These are phyloP conservation scores for Diatrype stigma DNA, from an alignment of 2,329 filamentous ascomycete species.

Conservation along the genomic window DNA sequence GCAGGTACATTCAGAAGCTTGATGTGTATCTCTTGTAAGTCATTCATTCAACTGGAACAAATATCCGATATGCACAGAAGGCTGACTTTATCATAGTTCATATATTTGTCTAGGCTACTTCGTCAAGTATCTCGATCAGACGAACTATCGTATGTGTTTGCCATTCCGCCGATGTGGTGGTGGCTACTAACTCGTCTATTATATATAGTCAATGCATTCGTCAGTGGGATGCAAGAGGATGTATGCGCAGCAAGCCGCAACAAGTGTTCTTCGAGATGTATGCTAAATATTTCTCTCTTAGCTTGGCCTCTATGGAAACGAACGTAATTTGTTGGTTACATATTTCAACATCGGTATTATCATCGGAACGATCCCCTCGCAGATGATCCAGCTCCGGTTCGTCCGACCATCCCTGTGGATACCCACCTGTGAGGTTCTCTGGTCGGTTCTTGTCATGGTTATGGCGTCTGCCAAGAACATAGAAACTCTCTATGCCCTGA, in stretches of 20 bases:
- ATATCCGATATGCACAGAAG: too few relatives aligned
- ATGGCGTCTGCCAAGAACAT: slow-evolving; percentile 23
- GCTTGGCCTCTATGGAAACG: slow-evolving; percentile 20
- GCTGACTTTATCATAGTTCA: not conserved
- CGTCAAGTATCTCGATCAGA: slow-evolving; percentile 27
- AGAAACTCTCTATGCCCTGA: slow-evolving; percentile 20
- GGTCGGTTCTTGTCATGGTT: slow-evolving; percentile 19
- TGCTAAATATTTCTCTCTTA: not conserved
- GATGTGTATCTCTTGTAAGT: slow-evolving; percentile 6
- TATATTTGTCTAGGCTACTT: slow-evolving; percentile 21
- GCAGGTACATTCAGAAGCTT: slow-evolving; percentile 7
- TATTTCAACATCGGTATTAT: slow-evolving; percentile 21
- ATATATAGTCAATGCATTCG: slow-evolving; percentile 2
- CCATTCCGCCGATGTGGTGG: too few relatives aligned
- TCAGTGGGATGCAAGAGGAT: slow-evolving; percentile 7
- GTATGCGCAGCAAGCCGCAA: not conserved
- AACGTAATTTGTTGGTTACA: slow-evolving; percentile 22
- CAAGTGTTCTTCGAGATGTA: not conserved
- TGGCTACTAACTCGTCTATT: not conserved
- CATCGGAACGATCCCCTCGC: slow-evolving; percentile 23
- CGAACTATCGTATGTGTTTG: slow-evolving; percentile 19
- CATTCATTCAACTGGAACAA: not conserved
- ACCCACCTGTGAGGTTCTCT: slow-evolving; percentile 24
- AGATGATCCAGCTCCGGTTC: slow-evolving; percentile 12
- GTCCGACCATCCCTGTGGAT: slow-evolving; percentile 27